These are phyloP conservation scores for Amaranthus tricolor DNA, from an alignment of 179 eudicot species.

Conservation along the genomic window DNA sequence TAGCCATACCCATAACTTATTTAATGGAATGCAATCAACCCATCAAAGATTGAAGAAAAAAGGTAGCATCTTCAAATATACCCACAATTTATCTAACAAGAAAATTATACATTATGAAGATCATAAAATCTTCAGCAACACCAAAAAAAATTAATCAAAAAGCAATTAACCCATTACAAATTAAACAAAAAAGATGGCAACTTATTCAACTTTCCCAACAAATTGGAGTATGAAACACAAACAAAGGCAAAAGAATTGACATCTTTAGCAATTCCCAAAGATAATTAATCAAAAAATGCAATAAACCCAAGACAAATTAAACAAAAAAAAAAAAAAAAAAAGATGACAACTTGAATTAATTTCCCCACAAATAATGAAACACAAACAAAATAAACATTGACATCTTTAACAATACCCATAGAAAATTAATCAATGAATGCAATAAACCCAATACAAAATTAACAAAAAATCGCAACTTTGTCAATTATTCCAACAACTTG, in stretches of 20 bases:
- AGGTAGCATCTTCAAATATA: not conserved
- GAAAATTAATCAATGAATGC: not conserved
- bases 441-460: not conserved
- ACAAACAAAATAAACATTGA: not conserved
- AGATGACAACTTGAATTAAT: not conserved
- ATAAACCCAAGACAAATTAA: not conserved
- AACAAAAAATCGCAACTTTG: not conserved
- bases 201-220: not conserved
- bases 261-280: constrained; percentile 13
- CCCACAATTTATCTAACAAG: not conserved
- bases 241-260: not conserved
- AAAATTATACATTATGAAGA: not conserved
- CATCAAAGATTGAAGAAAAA: not conserved
- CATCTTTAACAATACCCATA: constrained; percentile 4
- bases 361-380: constrained; percentile 1
- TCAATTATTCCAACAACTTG: not conserved
- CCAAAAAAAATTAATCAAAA: not conserved
- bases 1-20: not conserved
- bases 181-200: not conserved
- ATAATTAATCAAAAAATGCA: not conserved
- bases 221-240: not conserved
- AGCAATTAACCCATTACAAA: constrained; percentile 1
- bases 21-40: not conserved
- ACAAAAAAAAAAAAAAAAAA: not conserved
- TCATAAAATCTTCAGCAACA: not conserved